Percentiles rank a stretch among this genome's conserved stretches.
These are phyloP conservation scores for Diaporthe ilicicola DNA, from an alignment of 2,329 filamentous ascomycete genomes.

Conservation along the genomic window DNA sequence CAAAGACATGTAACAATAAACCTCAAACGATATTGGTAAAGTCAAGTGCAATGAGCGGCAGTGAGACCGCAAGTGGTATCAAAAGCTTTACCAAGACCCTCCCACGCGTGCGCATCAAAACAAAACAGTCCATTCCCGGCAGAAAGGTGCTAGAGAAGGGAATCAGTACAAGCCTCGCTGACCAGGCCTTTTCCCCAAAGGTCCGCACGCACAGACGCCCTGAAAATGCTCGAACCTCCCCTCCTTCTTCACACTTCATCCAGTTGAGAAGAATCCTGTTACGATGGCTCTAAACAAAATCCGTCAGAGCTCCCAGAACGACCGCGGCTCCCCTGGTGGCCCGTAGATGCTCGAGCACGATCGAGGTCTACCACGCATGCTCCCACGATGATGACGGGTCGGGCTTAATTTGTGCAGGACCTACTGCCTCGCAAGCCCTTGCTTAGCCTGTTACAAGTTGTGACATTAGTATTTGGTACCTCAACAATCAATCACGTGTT, in stretches of 20 bases:
- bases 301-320: conserved; percentile 22
- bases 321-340: conserved; percentile 14
- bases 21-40: conserved; percentile 10
- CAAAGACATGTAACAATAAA: not conserved
- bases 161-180: not conserved
- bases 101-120: conserved; percentile 1
- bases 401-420: conserved; percentile 31
- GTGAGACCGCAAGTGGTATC: conserved; percentile 27
- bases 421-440: conserved; percentile 35
- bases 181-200: not conserved
- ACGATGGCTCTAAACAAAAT: conserved; percentile 4
- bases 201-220: conserved; percentile 24
- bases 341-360: conserved; percentile 19
- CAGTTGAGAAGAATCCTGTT: not conserved
- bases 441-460: conserved; percentile 28
- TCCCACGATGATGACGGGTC: conserved; percentile 22
- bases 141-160: not conserved
- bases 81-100: conserved; percentile 10
- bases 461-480: not conserved
- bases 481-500: not conserved
- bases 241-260: not conserved
- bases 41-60: conserved; percentile 23
- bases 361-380: not conserved
- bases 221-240: conserved; percentile 24
- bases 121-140: conserved; percentile 4